A percentile compares a stretch with the other conserved stretches of the same genome.
Conservation (phyloP, 2,329 filamentous ascomycete genomes). For the Paraphaeosphaeria sporulosa region DNA sequence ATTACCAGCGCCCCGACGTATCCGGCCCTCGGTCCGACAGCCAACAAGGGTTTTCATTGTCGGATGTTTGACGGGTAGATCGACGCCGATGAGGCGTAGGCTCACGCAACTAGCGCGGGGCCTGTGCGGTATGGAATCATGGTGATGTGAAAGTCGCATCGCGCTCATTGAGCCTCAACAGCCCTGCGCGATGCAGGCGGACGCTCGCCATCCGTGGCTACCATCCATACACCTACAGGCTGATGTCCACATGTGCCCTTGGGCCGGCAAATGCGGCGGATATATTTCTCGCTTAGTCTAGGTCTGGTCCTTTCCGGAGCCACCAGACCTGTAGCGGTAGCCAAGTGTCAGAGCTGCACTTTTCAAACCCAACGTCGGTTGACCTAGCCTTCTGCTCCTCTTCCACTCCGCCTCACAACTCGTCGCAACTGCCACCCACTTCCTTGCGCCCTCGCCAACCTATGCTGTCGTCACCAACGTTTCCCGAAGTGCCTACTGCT, state of each 20-base stretch:
- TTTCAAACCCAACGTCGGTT: slow-evolving; percentile 14
- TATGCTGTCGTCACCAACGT: slow-evolving; percentile 22
- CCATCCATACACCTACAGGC: slow-evolving; percentile 14
- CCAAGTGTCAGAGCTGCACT: slow-evolving; percentile 16
- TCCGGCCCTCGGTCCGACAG: slow-evolving; percentile 1
- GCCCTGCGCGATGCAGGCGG: neutral
- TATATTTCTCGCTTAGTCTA: slow-evolving; percentile 25
- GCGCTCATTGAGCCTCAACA: slow-evolving; percentile 8
- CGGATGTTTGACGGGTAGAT: slow-evolving; percentile 3
- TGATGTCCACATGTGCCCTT: slow-evolving; percentile 18
- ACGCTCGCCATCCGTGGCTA: slow-evolving; percentile 10
- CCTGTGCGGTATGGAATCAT: slow-evolving; percentile 7
- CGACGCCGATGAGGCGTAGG: neutral
- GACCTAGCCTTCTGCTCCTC: slow-evolving; percentile 5
- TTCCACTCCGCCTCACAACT: slow-evolving; percentile 15
- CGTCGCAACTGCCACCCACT: neutral
- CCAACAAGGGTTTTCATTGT: neutral
- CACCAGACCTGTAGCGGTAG: slow-evolving; percentile 6
- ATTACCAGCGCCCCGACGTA: neutral
- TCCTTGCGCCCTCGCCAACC: neutral
- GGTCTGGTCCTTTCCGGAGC: slow-evolving; percentile 7
- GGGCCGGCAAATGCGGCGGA: slow-evolving; percentile 21
- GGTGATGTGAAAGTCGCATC: neutral
- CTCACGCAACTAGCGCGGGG: neutral
- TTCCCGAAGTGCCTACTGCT: slow-evolving; percentile 24